phyloP scores from a whole-genome alignment of 148 eudicot genomes.

The Simmondsia chinensis region DNA sequence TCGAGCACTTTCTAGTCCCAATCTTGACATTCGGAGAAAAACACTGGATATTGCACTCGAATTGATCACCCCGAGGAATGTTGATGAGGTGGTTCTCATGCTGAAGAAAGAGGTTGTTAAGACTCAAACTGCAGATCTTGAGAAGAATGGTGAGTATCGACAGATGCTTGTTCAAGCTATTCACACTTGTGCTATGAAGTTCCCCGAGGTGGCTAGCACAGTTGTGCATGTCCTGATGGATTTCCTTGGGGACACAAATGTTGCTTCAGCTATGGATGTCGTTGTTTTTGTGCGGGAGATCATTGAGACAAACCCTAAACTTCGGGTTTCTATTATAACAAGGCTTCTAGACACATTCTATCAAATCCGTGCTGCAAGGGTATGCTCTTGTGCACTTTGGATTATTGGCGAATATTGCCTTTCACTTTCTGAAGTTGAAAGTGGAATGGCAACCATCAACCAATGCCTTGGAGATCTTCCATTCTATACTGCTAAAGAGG shows the following conservation, averaged over 20 bases:
- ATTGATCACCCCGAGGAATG: slow-evolving; percentile 73
- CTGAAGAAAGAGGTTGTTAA: slow-evolving; percentile 91
- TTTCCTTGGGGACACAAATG: slow-evolving; percentile 91
- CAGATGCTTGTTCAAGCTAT: slow-evolving; percentile 98
- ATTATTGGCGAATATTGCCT: slow-evolving; percentile 88
- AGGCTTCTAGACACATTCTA: slow-evolving; percentile 87
- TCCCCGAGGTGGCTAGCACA: slow-evolving; percentile 97
- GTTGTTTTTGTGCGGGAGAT: slow-evolving; percentile 85
- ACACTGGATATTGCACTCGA: slow-evolving; percentile 80
- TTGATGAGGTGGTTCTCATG: slow-evolving; percentile 86
- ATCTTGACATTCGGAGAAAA: slow-evolving; percentile 81
- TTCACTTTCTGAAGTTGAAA: slow-evolving; percentile 87
- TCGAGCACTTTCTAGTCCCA: slow-evolving; percentile 94
- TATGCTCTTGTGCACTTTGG: slow-evolving; percentile 94
- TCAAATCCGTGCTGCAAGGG: slow-evolving; percentile 89
- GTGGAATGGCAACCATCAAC: slow-evolving; percentile 69
- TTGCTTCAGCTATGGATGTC: slow-evolving; percentile 91
- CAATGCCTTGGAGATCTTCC: slow-evolving; percentile 95
- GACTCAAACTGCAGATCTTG: slow-evolving; percentile 85
- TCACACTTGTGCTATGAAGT: slow-evolving; percentile 88
- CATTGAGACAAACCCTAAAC: slow-evolving; percentile 81
- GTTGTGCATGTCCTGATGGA: slow-evolving; percentile 96
- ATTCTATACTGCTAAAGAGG: slow-evolving; percentile 63
- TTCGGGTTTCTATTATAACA: slow-evolving; percentile 80
- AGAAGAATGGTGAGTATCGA: slow-evolving; percentile 91